Base-by-base conservation (phyloP, 805 yeast genomes). In the Metschnikowia bowlesiae region DNA sequence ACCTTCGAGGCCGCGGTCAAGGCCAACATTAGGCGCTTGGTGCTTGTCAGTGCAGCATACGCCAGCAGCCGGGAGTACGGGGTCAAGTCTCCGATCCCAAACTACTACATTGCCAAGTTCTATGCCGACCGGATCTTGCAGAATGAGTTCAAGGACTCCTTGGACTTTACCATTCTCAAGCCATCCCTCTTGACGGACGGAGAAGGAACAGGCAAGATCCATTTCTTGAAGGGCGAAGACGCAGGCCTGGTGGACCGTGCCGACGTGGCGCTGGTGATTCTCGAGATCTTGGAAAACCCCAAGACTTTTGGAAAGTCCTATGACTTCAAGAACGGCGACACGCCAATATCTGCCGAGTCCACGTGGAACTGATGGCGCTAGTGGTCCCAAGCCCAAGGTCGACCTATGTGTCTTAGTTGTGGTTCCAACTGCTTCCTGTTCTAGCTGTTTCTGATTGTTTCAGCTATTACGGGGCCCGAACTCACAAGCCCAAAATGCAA, bases 41-140 rank as follows among this genome's bases (percentile, higher is more conserved):
- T 83, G 18, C 61, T 82, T 46, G 77, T 83, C 5, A 80, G 85
- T 62, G 86, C 85, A 2, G 59, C 80, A 29, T 73, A 75, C 50
- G 79, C 86, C 1, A 75, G 74, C n/a, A 72, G 77, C 48, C 70
- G 85, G 33, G 74, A 68, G 5, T 66, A 69, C 49, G 57, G 53
- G 0, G 68, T 68, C 56, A 61, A 65, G 29, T 58, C 70, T 10
- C 49, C 62, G 3, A 58, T 73, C 7, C 57, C 78, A 39, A 63
- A 76, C 29, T 83, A 83, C 65, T 83, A 74, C 56, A 79, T 80
- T 50, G 83, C 85, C 11, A 83, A 83, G 64, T 78, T 77, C 57
- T 80, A 80, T 48, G 85, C 87, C 4, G 88, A 83, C 59, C 62
- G 71, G 40, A 61, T 67, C 30, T 63, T 68, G 53, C 69, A 67